phyloP scores from a whole-genome alignment of 495 filamentous ascomycete genomes.

The Chaetomium tenue region DNA sequence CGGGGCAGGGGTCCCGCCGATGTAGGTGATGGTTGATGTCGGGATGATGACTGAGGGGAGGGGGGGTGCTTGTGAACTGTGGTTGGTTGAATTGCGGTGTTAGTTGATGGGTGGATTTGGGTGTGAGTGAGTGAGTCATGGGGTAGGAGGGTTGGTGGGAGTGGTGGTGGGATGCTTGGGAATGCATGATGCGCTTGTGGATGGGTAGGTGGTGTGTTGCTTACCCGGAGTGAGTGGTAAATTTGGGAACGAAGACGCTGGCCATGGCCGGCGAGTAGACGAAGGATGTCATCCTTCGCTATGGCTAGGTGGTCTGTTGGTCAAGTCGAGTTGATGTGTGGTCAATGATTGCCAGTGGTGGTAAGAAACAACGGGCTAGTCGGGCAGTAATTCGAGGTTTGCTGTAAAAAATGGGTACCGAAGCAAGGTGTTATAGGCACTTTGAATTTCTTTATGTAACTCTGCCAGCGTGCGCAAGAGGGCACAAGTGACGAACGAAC shows the following conservation, averaged over 20 bases:
- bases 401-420: background rate
- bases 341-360: background rate
- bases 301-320: background rate
- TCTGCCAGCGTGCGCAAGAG: background rate
- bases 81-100: background rate
- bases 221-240: constrained; percentile 18
- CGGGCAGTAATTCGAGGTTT: background rate
- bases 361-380: background rate
- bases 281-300: background rate
- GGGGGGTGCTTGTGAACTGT: background rate
- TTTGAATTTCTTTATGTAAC: background rate
- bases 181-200: no score
- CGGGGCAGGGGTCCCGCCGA: constrained; percentile 6
- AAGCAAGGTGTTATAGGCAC: background rate
- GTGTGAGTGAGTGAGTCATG: no score
- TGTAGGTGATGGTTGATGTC: constrained; percentile 10
- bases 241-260: constrained; percentile 11
- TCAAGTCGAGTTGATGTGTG: background rate
- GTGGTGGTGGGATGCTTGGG: background rate
- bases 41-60: constrained; percentile 6
- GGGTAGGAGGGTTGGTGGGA: background rate
- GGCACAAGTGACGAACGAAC: background rate
- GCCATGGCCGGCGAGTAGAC: background rate
- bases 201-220: background rate
- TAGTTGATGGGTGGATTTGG: no score